phyloP scores from a whole-genome alignment of 805 yeast species.

The Ogataea dorogensis region DNA sequence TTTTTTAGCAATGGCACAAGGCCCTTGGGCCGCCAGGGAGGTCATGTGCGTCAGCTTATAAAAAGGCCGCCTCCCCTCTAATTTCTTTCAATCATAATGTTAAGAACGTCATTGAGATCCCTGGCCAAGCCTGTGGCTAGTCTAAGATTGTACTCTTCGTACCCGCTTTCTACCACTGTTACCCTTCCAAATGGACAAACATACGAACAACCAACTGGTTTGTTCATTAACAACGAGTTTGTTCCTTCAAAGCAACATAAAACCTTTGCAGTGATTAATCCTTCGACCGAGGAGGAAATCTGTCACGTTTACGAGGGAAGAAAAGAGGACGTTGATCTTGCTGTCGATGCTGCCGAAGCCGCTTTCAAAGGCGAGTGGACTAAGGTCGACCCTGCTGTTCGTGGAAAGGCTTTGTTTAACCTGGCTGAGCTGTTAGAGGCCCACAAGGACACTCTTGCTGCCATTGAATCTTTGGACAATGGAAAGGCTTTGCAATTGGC shows the following conservation, averaged over 20 bases:
- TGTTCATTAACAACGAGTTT: conserved; percentile 58
- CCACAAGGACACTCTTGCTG: conserved; percentile 59
- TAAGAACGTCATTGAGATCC: conserved; percentile 20
- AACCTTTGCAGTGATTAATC: conserved; percentile 51
- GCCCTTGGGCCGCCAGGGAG: conserved; percentile 6
- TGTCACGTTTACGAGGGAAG: conserved; percentile 53
- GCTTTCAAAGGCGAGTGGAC: conserved; percentile 63
- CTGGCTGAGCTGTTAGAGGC: conserved; percentile 70
- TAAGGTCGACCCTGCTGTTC: conserved; percentile 51
- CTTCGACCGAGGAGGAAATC: conserved; percentile 51
- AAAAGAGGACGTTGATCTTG: conserved; percentile 63
- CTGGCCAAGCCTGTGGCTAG: conserved; percentile 17
- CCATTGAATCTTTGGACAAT: conserved; percentile 71
- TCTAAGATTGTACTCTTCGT: conserved; percentile 26
- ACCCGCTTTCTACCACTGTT: conserved; percentile 38
- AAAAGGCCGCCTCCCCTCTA: conserved; percentile 1
- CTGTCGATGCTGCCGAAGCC: conserved; percentile 63
- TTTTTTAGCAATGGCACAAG: conserved; percentile 5
- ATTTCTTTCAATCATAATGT: conserved; percentile 13
- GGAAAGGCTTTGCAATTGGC: conserved; percentile 72
- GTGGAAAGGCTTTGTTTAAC: conserved; percentile 53
- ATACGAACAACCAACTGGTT: conserved; percentile 59
- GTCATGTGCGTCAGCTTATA: conserved; percentile 8
- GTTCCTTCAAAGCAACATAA: conserved; percentile 48
- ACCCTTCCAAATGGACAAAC: conserved; percentile 68